Evolutionary conservation across 257 asterid genomes (phyloP), one percentile per base, ranked within the genome.

Genomic region (Asclepias syriaca): DNA sequence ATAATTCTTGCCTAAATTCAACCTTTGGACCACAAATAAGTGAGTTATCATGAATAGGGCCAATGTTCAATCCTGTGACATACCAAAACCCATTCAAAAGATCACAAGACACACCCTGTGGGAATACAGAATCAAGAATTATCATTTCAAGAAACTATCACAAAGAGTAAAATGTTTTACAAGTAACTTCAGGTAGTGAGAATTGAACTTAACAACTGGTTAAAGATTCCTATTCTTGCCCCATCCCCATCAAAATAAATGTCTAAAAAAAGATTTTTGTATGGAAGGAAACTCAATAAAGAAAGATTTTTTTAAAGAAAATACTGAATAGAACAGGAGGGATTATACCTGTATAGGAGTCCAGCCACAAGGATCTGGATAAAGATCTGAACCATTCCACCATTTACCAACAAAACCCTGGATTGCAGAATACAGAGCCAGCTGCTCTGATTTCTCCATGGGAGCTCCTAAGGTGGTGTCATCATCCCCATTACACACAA

Each of bases 351-450:
- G 98, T 15, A 95, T 90, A 4, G 99, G 99, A 50, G 98, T 95
- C 98, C 99, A 95, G 45, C 99, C 99, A 83, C 99, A 95, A 32
- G 99, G 99, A 86, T 95, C 99, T 45, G 99, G 98, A 84, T 87
- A 95, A 65, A 95, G 98, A 87, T 95, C 98, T 53, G 98, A 95
- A 16, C 99, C 99, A 77, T 95, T 95, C 99, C 99, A 95, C 96
- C 96, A 87, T 70, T 82, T 83, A 13, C 99, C 97, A 15, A 90
- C 98, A 85, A 95, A 92, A 13, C 89, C 93, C 76, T 95, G 99
- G 85, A 95, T 88, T 22, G 96, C 80, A 64, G 89, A 86, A 74
- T 85, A 95, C 85, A 95, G 57, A 68, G 98, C 89, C 0, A 79
- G 83, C 80, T 85, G 87, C 68, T 95, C 99, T 46, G 75, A 77